Conservation (phyloP, 129 eudicot species). For the Flaveria brownii region DNA sequence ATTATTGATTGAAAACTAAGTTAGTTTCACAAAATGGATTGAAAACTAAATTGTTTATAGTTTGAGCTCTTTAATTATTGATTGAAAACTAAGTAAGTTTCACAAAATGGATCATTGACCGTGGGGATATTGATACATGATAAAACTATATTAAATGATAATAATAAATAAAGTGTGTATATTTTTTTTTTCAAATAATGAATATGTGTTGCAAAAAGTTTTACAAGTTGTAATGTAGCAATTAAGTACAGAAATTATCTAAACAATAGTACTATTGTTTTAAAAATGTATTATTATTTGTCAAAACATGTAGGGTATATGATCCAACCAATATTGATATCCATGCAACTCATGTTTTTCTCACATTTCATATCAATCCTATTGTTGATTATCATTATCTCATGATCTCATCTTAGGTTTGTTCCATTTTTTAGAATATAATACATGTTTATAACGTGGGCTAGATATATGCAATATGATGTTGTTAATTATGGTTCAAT, state of each 20-base stretch:
- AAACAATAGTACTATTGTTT: neutral
- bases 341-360: constrained; percentile 11
- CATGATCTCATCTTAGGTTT: neutral
- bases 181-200: too few species aligned
- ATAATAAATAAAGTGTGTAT: too few species aligned
- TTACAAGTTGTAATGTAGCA: neutral
- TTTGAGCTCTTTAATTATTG: too few species aligned
- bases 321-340: constrained; percentile 16
- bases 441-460: neutral
- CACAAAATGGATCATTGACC: neutral
- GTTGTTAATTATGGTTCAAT: neutral
- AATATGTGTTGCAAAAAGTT: too few species aligned
- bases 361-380: neutral
- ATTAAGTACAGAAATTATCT: neutral
- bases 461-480: neutral
- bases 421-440: neutral
- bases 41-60: too few species aligned
- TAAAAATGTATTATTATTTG: neutral
- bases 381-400: neutral
- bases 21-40: neutral
- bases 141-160: too few species aligned
- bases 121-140: too few species aligned
- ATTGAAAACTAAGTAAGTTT: neutral
- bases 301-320: constrained; percentile 4
- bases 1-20: constrained; percentile 11